Percentiles rank a stretch among this genome's conserved stretches.
These are phyloP conservation scores for Cercospora sojina DNA, from an alignment of 2,329 filamentous ascomycete species.

Conservation along the genomic window DNA sequence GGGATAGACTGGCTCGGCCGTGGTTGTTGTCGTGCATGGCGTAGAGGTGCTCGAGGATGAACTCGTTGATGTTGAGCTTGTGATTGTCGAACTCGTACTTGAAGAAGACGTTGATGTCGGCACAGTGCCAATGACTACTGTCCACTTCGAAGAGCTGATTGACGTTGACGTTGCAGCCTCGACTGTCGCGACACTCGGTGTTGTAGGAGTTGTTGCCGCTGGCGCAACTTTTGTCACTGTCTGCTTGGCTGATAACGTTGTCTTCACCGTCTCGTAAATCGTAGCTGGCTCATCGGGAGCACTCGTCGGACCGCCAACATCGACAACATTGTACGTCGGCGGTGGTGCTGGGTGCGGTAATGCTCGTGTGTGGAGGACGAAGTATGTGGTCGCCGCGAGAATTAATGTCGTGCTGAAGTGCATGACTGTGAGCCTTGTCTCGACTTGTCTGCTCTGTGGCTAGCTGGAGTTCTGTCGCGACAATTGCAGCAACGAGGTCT, in stretches of 20 bases:
- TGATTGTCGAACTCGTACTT: not conserved
- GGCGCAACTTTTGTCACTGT: constrained; percentile 15
- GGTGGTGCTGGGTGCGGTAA: constrained; percentile 29
- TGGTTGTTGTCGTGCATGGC: not conserved
- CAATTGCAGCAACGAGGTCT: not conserved
- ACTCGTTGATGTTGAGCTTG: not conserved
- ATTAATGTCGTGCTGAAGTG: constrained; percentile 14
- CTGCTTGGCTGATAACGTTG: constrained; percentile 16
- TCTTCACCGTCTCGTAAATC: constrained; percentile 29
- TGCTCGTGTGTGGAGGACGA: constrained; percentile 29
- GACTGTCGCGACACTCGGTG: not conserved
- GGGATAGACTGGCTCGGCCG: constrained; percentile 3
- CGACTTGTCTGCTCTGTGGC: not conserved
- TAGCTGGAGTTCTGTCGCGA: not conserved
- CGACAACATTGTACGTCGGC: constrained; percentile 35
- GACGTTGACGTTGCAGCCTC: constrained; percentile 3
- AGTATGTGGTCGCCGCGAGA: constrained; percentile 27
- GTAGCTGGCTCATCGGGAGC: constrained; percentile 23
- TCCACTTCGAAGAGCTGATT: constrained; percentile 12
- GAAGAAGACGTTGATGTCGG: not conserved
- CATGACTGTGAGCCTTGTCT: constrained; percentile 18
- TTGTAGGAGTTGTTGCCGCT: constrained; percentile 17
- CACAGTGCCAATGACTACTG: not conserved
- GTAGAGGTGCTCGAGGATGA: not conserved
- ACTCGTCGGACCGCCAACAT: constrained; percentile 31